Base-by-base conservation (phyloP, 352 stramenopile genomes). In the Phytophthora tubulina region DNA sequence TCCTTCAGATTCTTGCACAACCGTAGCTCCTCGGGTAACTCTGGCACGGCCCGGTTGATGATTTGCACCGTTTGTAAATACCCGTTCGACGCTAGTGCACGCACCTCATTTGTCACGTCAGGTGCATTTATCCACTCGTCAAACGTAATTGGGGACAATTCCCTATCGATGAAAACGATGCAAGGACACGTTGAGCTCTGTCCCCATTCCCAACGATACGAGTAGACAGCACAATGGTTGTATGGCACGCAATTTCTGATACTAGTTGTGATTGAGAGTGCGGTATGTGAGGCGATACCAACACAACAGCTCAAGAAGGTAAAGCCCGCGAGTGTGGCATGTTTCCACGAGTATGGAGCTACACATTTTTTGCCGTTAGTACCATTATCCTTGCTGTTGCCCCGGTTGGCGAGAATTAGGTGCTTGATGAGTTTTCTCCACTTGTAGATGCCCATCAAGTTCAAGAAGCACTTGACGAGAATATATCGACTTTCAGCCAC, bases 151-250 rank as follows among this genome's bases (percentile, higher is more conserved):
- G 57, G 51, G 0, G 60, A 72, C 0, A 56, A 9, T 6, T 79
- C 39, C 10, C 52, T 27, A 57, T 86, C 75, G 5, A 67, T 50
- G 39, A 72, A 54, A 14, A 60, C 42, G 15, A 73, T 27, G 15
- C 57, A 58, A 4, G 31, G 41, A 17, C 53, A 60, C 0, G 48
- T 63, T 3, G 42, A 42, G 6, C 66, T 59, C 10, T 59, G 17
- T 3, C 32, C 45, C 33, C 62, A 70, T 14, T 76, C 74, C 81
- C 79, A 87, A 6, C 63, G 67, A 45, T 87, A 87, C 1, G 78
- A 79, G 51, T 82, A 68, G 7, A 86, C 79, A 8, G 67, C 59
- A 32, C 81, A 89, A 21, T 84, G 62, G 1, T 48, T 9, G 46
- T 79, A 78, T 49, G 57, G 17, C 2, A n/a, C 17, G 32, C 44